Evolutionary conservation across 2,329 filamentous ascomycete species (phyloP), one percentile per base, ranked within the genome.

Genomic region (Plectosphaerella sp.): DNA sequence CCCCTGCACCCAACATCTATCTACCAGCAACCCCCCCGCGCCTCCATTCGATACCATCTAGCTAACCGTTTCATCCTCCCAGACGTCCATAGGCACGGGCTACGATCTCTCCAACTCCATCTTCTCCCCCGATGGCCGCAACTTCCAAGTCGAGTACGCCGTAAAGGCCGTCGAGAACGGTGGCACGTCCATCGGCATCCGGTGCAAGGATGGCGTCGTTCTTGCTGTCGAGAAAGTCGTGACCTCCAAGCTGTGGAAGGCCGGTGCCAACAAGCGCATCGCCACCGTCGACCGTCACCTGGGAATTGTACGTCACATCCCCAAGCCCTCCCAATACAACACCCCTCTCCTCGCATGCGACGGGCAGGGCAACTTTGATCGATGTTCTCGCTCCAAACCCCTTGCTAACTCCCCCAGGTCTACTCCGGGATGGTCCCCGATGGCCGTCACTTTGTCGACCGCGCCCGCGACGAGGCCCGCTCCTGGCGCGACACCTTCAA

Each of bases 51-150:
- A 15, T 10, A 15, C 5, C 43, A 46, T 5, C 15, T 15, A 5
- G 25, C 43, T 46, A 22, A 48, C 28, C 15, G 8, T 7, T 43
- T 6, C 35, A 11, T 37, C 20, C 20, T 25, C 47, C 39, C 62
- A 99, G 94, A 99, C 94, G 67, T 99, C 94, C 69, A 99, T 99
- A 88, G 94, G 94, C 70, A 99, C 94, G 66, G 94, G 94, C 68
- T 99, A 99, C 78, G 94, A 99, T 84, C 88, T 99, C 66, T 91
- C 91, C 71, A 99, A 99, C 83, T 97, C 94, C 67, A 95, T 97
- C 79, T 99, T 97, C 82, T 97, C 94, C 47, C 94, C 94, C 61
- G 94, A 99, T 77, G 94, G 94, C 69, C 89, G 94, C 64, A 99
- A 99, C 74, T 99, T 99, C 74, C 94, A 99, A 76, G 91, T 95